Base-by-base conservation (phyloP, 768 basidiomycete genomes). In the Hortiboletus flavorubellus region DNA sequence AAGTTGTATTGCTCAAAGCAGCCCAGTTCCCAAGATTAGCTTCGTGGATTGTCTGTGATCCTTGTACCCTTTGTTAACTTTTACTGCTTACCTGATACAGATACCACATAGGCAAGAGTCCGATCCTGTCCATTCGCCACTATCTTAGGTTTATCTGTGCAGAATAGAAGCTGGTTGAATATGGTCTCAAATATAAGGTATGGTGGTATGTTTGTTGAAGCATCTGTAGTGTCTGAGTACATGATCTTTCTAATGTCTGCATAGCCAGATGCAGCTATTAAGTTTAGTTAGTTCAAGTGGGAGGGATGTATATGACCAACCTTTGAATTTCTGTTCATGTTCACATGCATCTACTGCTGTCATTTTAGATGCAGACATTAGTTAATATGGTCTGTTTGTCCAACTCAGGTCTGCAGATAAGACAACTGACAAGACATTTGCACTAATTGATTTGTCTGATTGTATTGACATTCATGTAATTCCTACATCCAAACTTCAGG, bases 201-300 rank as follows among this genome's bases (percentile, higher is more conserved):
- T n/a, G 49, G 30, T 9, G 1, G 16, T 43, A 8, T 21, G 4
- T 35, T 34, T 3, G 3, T 35, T 2, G 11, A 11, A 35, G 14
- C 10, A 9, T 34, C 14, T 10, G 18, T 33, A 14, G 35, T 9
- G 11, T 42, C 30, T n/a, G n/a, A n/a, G n/a, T n/a, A n/a, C n/a
- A n/a, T n/a, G n/a, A n/a, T n/a, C n/a, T 30, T 47, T 31, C 42
- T 53, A 18, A 58, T 18, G 31, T 40, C 46, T 34, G 21, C 35
- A 11, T 62, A 86, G 84, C 80, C 81, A 1, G 85, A 85, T 30
- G 80, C 80, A 41, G 80, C 80, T 4, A 73, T 86, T 67, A 86
- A 86, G 62, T 75, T 87, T 49, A 78, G 76, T 39, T 77, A 78
- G 45, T 74, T 68, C 59, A 82, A 80, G 62, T 75, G 70, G 5